Evolutionary conservation across 306 rosid species (phyloP).

Genomic region (Alnus glutinosa): DNA sequence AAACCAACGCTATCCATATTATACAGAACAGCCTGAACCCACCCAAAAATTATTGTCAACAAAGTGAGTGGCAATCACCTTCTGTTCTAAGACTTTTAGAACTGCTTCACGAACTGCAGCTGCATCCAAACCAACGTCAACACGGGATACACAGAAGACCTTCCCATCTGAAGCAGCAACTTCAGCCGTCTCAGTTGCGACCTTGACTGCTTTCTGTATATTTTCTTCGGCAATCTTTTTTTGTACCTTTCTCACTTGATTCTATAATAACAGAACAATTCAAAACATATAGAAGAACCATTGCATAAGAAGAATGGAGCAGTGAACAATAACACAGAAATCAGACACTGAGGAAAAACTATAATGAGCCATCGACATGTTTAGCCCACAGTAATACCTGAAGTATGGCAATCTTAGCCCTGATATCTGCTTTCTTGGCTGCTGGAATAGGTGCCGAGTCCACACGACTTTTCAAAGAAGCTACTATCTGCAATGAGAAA

Average conservation of each 20-base stretch:
- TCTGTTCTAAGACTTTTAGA: constrained; percentile 63
- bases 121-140: constrained; percentile 84
- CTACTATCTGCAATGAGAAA: constrained; percentile 56
- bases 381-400: constrained; percentile 51
- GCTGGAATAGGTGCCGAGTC: constrained; percentile 85
- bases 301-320: constrained; percentile 1
- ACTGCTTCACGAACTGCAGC: constrained; percentile 99
- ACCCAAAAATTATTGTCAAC: constrained; percentile 7
- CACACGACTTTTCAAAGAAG: constrained; percentile 72
- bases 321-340: constrained; percentile 12
- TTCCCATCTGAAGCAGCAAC: constrained; percentile 67
- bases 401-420: constrained; percentile 61
- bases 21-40: constrained; percentile 1
- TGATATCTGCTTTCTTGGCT: constrained; percentile 80
- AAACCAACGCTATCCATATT: background rate
- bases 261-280: constrained; percentile 42
- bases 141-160: constrained; percentile 69
- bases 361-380: background rate
- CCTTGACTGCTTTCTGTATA: constrained; percentile 66
- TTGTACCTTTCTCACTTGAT: constrained; percentile 77
- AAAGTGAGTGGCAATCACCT: constrained; percentile 47
- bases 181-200: constrained; percentile 70
- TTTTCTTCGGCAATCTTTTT: constrained; percentile 88
- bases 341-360: background rate
- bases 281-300: background rate